Evolutionary conservation across 305 asterid species (phyloP).

Genomic region (Rubia balearica): DNA sequence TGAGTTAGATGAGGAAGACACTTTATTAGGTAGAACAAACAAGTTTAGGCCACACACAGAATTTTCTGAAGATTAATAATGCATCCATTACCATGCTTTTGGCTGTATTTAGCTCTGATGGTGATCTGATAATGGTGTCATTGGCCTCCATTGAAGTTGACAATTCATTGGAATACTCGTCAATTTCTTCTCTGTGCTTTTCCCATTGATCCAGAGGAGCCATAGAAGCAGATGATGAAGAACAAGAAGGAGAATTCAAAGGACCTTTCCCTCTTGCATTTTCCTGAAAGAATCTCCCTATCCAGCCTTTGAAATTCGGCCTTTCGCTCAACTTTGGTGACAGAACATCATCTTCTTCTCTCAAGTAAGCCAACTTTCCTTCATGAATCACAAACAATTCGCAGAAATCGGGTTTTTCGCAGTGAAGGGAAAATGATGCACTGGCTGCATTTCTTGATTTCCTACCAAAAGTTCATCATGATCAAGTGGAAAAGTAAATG

Average conservation of each 20-base stretch:
- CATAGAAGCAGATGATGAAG: slow-evolving; percentile 29
- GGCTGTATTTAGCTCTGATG: slow-evolving; percentile 22
- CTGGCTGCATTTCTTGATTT: slow-evolving; percentile 50
- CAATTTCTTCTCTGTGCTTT: slow-evolving; percentile 35
- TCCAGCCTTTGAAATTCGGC: slow-evolving; percentile 41
- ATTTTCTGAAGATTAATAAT: background rate
- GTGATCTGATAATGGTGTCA: slow-evolving; percentile 11
- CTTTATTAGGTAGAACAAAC: slow-evolving; percentile 11
- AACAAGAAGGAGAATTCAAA: slow-evolving; percentile 29
- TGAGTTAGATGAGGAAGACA: slow-evolving; percentile 5
- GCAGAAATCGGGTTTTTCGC: slow-evolving; percentile 54
- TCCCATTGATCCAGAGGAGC: slow-evolving; percentile 35
- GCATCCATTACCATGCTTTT: slow-evolving; percentile 36
- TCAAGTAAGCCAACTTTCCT: slow-evolving; percentile 43
- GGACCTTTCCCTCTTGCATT: slow-evolving; percentile 19
- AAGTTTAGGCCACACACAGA: slow-evolving; percentile 16
- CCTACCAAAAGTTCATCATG: slow-evolving; percentile 27
- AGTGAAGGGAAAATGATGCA: slow-evolving; percentile 40
- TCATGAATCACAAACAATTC: slow-evolving; percentile 42
- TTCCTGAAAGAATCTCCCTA: slow-evolving; percentile 40
- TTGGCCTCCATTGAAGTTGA: slow-evolving; percentile 23
- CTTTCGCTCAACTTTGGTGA: slow-evolving; percentile 36
- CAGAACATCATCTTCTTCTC: slow-evolving; percentile 38
- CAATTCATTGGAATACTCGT: slow-evolving; percentile 35
- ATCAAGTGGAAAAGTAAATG: background rate